Conservation (phyloP, 768 basidiomycete genomes). For the Suillus clintonianus region DNA sequence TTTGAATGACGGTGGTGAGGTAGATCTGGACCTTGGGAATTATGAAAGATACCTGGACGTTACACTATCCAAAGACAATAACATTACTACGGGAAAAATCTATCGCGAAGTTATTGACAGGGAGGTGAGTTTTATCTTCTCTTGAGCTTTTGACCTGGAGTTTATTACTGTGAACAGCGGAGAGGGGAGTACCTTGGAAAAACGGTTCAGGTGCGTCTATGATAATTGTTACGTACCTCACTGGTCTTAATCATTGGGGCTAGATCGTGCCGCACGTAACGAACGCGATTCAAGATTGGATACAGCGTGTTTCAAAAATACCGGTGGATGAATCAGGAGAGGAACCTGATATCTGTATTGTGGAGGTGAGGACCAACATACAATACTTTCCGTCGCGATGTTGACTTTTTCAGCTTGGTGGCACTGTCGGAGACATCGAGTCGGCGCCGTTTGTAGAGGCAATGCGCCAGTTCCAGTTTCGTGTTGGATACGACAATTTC, state of each 20-base stretch:
- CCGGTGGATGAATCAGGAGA: constrained; percentile 94
- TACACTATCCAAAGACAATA: constrained; percentile 92
- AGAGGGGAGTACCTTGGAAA: constrained; percentile 92
- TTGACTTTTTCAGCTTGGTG: constrained; percentile 69
- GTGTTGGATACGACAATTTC: constrained; percentile 95
- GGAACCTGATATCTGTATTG: constrained; percentile 94
- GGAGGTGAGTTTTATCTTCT: constrained; percentile 61
- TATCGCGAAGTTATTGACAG: constrained; percentile 96
- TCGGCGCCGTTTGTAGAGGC: constrained; percentile 98
- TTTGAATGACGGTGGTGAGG: constrained; percentile 97
- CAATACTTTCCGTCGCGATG: neutral
- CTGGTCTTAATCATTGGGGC: constrained; percentile 10
- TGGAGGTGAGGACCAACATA: constrained; percentile 67
- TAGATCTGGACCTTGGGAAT: constrained; percentile 96
- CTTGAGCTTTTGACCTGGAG: constrained; percentile 3
- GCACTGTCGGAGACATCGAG: constrained; percentile 98
- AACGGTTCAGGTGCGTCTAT: constrained; percentile 79
- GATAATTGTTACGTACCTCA: neutral
- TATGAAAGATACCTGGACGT: constrained; percentile 98
- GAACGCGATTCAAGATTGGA: constrained; percentile 98
- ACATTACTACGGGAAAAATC: constrained; percentile 98
- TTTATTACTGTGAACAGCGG: constrained; percentile 44
- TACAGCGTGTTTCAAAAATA: constrained; percentile 90
- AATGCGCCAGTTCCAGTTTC: constrained; percentile 99
- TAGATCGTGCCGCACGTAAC: constrained; percentile 96